Evolutionary conservation across 306 rosid species (phyloP), one percentile per base, ranked within the genome.

Genomic region (Mucuna pruriens): DNA sequence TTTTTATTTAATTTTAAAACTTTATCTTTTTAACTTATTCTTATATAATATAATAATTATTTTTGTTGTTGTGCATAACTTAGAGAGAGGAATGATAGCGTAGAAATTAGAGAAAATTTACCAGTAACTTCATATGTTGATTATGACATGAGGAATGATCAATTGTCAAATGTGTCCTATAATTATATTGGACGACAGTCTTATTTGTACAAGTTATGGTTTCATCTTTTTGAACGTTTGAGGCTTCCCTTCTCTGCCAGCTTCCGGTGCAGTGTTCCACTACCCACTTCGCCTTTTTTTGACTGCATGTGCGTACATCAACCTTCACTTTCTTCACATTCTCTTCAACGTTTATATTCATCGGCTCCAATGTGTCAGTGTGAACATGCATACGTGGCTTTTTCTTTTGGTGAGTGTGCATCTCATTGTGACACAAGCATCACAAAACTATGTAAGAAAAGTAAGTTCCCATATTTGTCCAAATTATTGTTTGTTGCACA

Each of bases 201-300:
- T n/a, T 12, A 55, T 4, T 72, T 72, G 1, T 39, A 42, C 46
- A 1, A 2, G 25, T 40, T 36, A 60, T 45, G 38, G 25, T 33
- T 76, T 76, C 23, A 33, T 20, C 20, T 54, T 54, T 60, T 25
- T 60, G 38, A 25, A 13, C 2, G 20, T 61, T 63, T 22, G 26
- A 74, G 16, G 69, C 29, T 62, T 46, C 58, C 60, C 45, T 42
- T 42, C 26, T 16, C 31, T 29, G 31, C 42, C 12, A 5, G 38
- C 31, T 29, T 1, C 42, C 12, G 9, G 38, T 11, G 48, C 29
- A 26, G 49, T 58, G 39, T 74, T 36, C 60, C 75, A 31, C 38
- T 63, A 63, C 36, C 34, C 54, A 60, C 82, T 40, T 79, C 42
- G 69, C 23, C 46, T 40, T 52, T 78, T 68, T 10, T 55, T 22